Percentiles rank a stretch among this genome's conserved stretches.
phyloP scores from a whole-genome alignment of 345 rosid genomes.

The Excoecaria agallocha region DNA sequence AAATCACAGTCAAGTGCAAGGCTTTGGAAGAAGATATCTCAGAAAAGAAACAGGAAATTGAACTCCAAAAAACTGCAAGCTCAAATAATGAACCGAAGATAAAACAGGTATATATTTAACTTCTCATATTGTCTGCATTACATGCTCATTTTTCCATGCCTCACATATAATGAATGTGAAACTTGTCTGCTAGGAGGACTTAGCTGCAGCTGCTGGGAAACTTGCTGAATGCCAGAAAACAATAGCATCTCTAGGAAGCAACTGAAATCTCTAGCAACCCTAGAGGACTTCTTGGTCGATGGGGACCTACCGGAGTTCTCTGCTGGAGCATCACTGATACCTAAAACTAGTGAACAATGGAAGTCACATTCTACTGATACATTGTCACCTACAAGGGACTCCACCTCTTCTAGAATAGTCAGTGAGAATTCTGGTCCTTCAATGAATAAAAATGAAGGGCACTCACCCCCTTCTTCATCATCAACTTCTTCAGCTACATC shows the following conservation, averaged over 20 bases:
- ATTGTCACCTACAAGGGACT: conserved; percentile 41
- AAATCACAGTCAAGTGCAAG: conserved; percentile 51
- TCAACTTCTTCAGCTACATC: conserved; percentile 46
- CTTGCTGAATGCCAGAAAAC: conserved; percentile 93
- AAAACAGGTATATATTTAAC: conserved; percentile 55
- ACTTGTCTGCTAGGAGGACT: conserved; percentile 61
- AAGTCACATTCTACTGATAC: conserved; percentile 49
- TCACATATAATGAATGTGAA: neutral
- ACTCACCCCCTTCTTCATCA: conserved; percentile 37
- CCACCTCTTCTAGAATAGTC: conserved; percentile 27
- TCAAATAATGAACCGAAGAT: conserved; percentile 54
- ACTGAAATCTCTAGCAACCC: conserved; percentile 84
- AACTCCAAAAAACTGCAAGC: conserved; percentile 39
- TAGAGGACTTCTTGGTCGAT: conserved; percentile 87
- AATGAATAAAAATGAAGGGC: conserved; percentile 28
- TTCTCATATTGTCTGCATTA: neutral
- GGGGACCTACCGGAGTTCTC: conserved; percentile 47
- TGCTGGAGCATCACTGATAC: conserved; percentile 26
- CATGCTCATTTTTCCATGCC: neutral
- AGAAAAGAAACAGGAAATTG: conserved; percentile 45
- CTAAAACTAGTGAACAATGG: conserved; percentile 44
- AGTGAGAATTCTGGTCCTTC: conserved; percentile 28
- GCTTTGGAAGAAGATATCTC: conserved; percentile 66
- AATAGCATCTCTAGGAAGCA: conserved; percentile 78
- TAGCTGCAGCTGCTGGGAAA: conserved; percentile 73